Percentiles rank a stretch among this genome's conserved stretches.
phyloP scores from a whole-genome alignment of 116 monocot species.

The Dioscorea cayenensis region DNA sequence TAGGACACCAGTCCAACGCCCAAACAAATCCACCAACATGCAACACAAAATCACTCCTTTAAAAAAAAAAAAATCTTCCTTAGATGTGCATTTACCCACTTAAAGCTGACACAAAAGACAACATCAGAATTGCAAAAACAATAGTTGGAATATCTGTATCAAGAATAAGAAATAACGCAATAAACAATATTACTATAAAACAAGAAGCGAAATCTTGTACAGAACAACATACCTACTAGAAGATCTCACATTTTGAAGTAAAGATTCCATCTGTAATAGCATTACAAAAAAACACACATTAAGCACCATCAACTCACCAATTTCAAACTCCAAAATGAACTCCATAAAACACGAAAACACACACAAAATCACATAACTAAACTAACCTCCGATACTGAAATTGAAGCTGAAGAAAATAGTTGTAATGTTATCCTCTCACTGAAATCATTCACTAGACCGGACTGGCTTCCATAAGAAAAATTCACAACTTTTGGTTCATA shows the following conservation, averaged over 20 bases:
- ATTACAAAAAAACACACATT: neutral
- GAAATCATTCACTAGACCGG: constrained; percentile 10
- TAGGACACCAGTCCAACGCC: constrained; percentile 92
- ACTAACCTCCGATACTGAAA: constrained; percentile 48
- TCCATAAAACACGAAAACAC: neutral
- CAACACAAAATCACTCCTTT: constrained; percentile 78
- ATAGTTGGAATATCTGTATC: neutral
- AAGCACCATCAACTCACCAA: neutral
- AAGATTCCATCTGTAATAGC: constrained; percentile 26
- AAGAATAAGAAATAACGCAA: neutral
- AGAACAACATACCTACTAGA: constrained; percentile 20
- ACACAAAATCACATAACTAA: neutral
- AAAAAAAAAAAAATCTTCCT: constrained; percentile 10
- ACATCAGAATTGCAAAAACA: neutral
- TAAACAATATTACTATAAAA: neutral
- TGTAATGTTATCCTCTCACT: constrained; percentile 32
- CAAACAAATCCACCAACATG: constrained; percentile 82
- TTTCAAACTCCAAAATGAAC: neutral
- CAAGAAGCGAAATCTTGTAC: neutral
- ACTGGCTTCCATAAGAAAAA: constrained; percentile 32
- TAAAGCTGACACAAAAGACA: neutral
- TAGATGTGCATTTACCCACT: neutral
- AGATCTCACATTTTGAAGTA: constrained; percentile 11
- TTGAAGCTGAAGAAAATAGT: constrained; percentile 66
- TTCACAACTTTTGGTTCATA: constrained; percentile 55